These are phyloP conservation scores for Penicillium longicatenatum DNA, from an alignment of 495 filamentous ascomycete species.

Conservation along the genomic window DNA sequence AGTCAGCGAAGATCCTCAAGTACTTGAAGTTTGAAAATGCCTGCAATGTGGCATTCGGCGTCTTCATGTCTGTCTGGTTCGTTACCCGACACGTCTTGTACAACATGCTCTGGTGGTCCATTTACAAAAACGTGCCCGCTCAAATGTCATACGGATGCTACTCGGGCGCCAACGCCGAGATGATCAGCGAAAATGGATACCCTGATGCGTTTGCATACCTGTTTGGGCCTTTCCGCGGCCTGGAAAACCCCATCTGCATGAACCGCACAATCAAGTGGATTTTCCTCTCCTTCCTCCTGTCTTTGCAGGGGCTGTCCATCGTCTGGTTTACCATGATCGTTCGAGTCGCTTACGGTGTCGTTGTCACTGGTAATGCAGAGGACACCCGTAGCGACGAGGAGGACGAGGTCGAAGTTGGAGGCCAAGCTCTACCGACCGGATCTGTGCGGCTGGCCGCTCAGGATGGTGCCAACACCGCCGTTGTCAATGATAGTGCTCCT, in stretches of 20 bases:
- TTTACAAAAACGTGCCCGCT: conserved; percentile 68
- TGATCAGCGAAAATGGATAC: conserved; percentile 56
- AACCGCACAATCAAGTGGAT: conserved; percentile 67
- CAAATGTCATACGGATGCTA: conserved; percentile 74
- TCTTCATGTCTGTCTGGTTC: conserved; percentile 88
- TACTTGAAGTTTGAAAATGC: conserved; percentile 73
- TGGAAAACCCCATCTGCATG: conserved; percentile 75
- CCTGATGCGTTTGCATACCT: conserved; percentile 61
- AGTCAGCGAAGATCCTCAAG: conserved; percentile 95
- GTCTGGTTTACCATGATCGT: conserved; percentile 92
- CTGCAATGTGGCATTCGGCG: conserved; percentile 82
- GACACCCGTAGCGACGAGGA: conserved; percentile 90
- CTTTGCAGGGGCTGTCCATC: conserved; percentile 77
- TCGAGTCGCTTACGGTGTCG: conserved; percentile 72
- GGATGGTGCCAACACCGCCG: conserved; percentile 28
- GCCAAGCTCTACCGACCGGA: conserved; percentile 37
- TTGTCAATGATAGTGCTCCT: conserved; percentile 34
- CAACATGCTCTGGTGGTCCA: conserved; percentile 72
- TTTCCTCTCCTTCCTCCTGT: conserved; percentile 75
- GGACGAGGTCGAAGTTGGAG: conserved; percentile 61
- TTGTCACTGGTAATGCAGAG: conserved; percentile 77
- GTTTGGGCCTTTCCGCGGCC: conserved; percentile 66
- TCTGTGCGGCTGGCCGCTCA: conserved; percentile 31
- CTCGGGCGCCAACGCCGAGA: conserved; percentile 53
- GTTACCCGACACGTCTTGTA: conserved; percentile 81